Evolutionary conservation across 148 eudicot genomes (phyloP).

Genomic region (Amaranthus cruentus): DNA sequence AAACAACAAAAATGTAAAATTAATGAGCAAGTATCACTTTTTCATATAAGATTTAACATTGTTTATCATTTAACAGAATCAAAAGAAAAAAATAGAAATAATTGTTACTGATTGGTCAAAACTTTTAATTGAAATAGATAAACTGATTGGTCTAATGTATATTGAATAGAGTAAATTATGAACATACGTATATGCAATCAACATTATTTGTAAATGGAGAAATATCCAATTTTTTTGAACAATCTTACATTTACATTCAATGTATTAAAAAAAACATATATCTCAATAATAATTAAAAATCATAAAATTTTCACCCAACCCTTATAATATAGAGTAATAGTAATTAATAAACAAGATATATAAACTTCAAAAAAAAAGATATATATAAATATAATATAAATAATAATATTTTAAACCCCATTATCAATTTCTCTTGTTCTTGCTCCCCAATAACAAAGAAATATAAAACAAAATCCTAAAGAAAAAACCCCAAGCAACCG

Average conservation of each 20-base stretch:
- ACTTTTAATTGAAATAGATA: constrained; percentile 10
- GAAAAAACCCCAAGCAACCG: constrained; percentile 89
- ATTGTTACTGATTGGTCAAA: constrained; percentile 8
- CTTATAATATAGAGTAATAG: no score
- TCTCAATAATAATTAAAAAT: neutral
- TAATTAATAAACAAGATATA: neutral
- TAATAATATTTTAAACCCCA: neutral
- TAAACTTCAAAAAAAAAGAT: neutral
- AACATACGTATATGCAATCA: neutral
- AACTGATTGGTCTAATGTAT: constrained; percentile 9
- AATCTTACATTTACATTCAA: constrained; percentile 22
- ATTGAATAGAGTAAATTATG: constrained; percentile 8
- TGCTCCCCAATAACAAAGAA: constrained; percentile 59
- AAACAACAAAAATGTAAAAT: no score
- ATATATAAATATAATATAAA: constrained; percentile 5
- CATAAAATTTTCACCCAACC: neutral
- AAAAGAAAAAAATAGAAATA: neutral
- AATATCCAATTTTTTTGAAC: neutral
- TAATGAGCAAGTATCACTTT: no score
- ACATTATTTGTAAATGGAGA: no score
- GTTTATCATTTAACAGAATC: no score
- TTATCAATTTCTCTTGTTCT: constrained; percentile 68
- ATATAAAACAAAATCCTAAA: constrained; percentile 76
- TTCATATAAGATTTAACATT: no score
- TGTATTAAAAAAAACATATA: neutral